These are phyloP conservation scores for Trapa bicornis DNA, from an alignment of 345 rosid genomes.

Conservation along the genomic window DNA sequence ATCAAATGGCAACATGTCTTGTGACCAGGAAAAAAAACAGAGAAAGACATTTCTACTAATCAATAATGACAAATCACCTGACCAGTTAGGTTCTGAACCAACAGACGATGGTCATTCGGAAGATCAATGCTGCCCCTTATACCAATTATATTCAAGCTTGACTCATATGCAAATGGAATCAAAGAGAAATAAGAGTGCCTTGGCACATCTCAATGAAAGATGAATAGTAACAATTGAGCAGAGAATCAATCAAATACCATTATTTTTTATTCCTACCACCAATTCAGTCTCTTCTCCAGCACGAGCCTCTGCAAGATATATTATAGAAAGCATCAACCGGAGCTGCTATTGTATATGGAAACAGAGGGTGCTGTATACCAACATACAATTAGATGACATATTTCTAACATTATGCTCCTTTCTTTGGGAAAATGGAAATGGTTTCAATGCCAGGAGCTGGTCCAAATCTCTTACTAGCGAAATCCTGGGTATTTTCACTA, in stretches of 20 bases:
- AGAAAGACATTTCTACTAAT: neutral
- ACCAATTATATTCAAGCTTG: constrained; percentile 43
- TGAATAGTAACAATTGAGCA: constrained; percentile 2
- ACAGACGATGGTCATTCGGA: constrained; percentile 47
- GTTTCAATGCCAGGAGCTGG: constrained; percentile 66
- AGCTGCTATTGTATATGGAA: neutral
- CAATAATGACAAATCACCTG: constrained; percentile 34
- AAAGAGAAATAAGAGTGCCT: neutral
- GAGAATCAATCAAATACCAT: constrained; percentile 32
- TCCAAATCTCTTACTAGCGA: constrained; percentile 29
- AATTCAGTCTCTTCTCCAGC: constrained; percentile 78
- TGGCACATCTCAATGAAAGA: neutral
- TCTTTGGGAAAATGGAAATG: constrained; percentile 62
- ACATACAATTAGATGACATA: neutral
- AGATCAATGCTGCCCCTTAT: constrained; percentile 76
- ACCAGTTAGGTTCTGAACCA: constrained; percentile 75
- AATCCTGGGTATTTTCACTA: constrained; percentile 48
- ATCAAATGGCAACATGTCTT: neutral
- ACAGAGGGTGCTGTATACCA: neutral
- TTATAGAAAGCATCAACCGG: neutral
- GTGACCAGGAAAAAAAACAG: neutral
- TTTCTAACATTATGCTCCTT: constrained; percentile 47
- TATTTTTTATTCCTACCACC: constrained; percentile 73
- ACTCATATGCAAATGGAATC: constrained; percentile 37
- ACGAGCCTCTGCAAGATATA: constrained; percentile 36